Evolutionary conservation across 495 filamentous ascomycete genomes (phyloP), one percentile per base, ranked within the genome.

Genomic region (Lasiosphaeris hirsuta): DNA sequence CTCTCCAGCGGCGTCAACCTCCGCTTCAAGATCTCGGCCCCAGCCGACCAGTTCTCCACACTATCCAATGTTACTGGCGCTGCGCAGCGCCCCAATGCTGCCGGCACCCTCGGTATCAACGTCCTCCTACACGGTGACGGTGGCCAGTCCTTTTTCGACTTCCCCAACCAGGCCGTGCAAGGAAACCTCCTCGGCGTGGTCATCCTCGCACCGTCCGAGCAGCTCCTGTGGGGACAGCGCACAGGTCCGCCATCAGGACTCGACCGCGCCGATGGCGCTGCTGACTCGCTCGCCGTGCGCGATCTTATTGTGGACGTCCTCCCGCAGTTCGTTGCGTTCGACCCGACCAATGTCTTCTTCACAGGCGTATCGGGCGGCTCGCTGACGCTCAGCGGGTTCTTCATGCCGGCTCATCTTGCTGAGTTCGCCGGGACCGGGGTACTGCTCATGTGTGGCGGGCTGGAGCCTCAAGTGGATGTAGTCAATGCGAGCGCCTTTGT

Each of bases 71-170:
- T 81, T 6, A 48, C 67, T 19, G 78, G 78, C 30, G 71, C 64
- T 1, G 30, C 48, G 10, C 57, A 70, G 19, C 42, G 51, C 0
- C 68, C 69, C 23, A 62, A 62, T 4, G 62, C 68, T 7, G 34
- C 60, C 11, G 74, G 76, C 33, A 57, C 68, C 1, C 57, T 75
- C 2, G 78, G 74, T 11, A 54, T 77, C 5, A 79, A 79, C 64
- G 69, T 81, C 50, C 74, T 81, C 19, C 68, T 81, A 3, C 78
- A 81, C 68, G 77, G 78, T 53, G 77, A 81, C 63, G 78, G 78
- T 58, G 78, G 78, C n/a, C 76, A 78, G 63, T 78, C 76, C n/a
- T 81, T 81, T 72, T 77, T 79, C 70, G 75, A 79, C 65, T 79
- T 81, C 68, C 78, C 77, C 19, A 81, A 81, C 60, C 78, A 81